Evolutionary conservation across 2,329 filamentous ascomycete species (phyloP), one percentile per base, ranked within the genome.

Genomic region (Dothiorella sarmentorum): DNA sequence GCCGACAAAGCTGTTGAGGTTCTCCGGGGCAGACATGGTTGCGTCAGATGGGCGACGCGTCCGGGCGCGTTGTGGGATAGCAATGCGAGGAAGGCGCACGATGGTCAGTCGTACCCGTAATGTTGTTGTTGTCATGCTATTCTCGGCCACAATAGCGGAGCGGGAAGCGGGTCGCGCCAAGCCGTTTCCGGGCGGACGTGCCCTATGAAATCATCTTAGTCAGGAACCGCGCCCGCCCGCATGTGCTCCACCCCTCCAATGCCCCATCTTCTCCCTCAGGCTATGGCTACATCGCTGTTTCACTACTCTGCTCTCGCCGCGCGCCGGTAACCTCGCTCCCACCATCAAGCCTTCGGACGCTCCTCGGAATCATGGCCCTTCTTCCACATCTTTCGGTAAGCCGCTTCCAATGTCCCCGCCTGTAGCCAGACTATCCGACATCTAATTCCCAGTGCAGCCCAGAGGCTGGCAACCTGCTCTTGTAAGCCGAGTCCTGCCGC

Each of bases 1-100:
- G 66, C 86, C 87, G 63, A 91, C 85, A 64, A 86, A 86, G 15
- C 88, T 88, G 65, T 81, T 78, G 76, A 83, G 80, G 60, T 73
- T 73, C 15, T 73, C 82, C 78, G 70, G 59, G 49, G 55, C 22
- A 20, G 65, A 62, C 69, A 73, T 72, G 51, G 29, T 17, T 53
- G 55, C 29, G 29, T 11, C 3, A 9, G 31, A 38, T 49, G 13
- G 22, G 38, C 57, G 38, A 53, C 47, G 45, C 57, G 45, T 38
- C 37, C 22, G 37, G 44, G 44, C 44, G 45, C 37, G 43, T 51
- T 24, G 47, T 15, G 29, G 35, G 47, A 10, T 59, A 59, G 45
- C 47, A 59, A 59, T 59, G 57, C 27, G 27, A 43, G 45, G 33
- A 6, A 9, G 44, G 26, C 24, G 43, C 40, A 33, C 13, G 44